A percentile compares a stretch with the other conserved stretches of the same genome.
Evolutionary conservation across 192 early-diverging fungal species (phyloP).

Genomic region (Neocallimastix lanati): DNA sequence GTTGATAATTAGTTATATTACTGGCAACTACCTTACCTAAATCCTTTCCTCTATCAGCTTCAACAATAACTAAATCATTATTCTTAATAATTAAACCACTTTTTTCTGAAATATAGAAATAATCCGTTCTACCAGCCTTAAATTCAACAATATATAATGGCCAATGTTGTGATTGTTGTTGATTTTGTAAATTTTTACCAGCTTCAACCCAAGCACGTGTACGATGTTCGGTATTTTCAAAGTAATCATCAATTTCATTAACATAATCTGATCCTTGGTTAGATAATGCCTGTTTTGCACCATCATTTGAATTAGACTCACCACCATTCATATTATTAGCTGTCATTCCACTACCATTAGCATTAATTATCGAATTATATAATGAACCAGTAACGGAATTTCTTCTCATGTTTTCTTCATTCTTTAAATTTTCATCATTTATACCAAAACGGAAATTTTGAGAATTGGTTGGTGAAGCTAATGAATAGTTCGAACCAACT

Average conservation of each 20-base stretch:
- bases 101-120: slow-evolving; percentile 50
- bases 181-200: slow-evolving; percentile 35
- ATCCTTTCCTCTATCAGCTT: slow-evolving; percentile 80
- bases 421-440: neutral
- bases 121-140: slow-evolving; percentile 69
- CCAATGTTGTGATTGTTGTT: slow-evolving; percentile 22
- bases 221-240: slow-evolving; percentile 42
- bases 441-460: neutral
- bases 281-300: slow-evolving; percentile 8
- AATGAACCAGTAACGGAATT: slow-evolving; percentile 31
- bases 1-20: slow-evolving; percentile 26
- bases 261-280: slow-evolving; percentile 1
- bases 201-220: slow-evolving; percentile 34
- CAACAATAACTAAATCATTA: slow-evolving; percentile 69
- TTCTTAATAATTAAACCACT: slow-evolving; percentile 18
- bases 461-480: slow-evolving; percentile 3
- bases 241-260: slow-evolving; percentile 44
- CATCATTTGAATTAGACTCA: slow-evolving; percentile 9
- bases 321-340: slow-evolving; percentile 13
- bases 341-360: slow-evolving; percentile 5
- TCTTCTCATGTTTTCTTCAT: slow-evolving; percentile 11
- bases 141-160: slow-evolving; percentile 71
- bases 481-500: neutral
- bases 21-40: slow-evolving; percentile 70
- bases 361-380: slow-evolving; percentile 7